These are phyloP conservation scores for Hibiscus mutabilis DNA, from an alignment of 345 rosid genomes.

Conservation along the genomic window DNA sequence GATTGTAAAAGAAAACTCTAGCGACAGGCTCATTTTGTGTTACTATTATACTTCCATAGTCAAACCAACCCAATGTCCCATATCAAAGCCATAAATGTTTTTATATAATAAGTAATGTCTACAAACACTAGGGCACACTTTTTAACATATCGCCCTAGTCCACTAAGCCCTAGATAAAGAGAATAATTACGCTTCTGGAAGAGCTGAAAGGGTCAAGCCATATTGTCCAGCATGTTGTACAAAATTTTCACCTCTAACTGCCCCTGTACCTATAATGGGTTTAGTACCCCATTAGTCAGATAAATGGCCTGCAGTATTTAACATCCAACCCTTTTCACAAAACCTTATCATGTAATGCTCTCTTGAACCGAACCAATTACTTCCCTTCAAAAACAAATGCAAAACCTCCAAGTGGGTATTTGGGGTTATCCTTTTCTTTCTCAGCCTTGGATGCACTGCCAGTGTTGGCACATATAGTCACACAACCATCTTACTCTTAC, in stretches of 20 bases:
- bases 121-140: neutral
- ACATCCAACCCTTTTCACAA: slow-evolving; percentile 33
- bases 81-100: neutral
- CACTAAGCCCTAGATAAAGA: neutral
- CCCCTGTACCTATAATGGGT: slow-evolving; percentile 10
- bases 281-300: slow-evolving; percentile 3
- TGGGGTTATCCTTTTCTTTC: slow-evolving; percentile 45
- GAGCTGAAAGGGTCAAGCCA: slow-evolving; percentile 37
- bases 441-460: slow-evolving; percentile 44
- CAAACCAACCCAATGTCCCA: too few species aligned
- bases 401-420: slow-evolving; percentile 30
- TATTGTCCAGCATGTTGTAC: slow-evolving; percentile 30
- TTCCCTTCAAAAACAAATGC: slow-evolving; percentile 20
- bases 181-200: slow-evolving; percentile 42
- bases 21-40: too few species aligned
- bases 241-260: slow-evolving; percentile 10
- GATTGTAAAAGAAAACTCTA: too few species aligned
- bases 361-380: slow-evolving; percentile 23
- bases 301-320: neutral
- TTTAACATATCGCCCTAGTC: neutral
- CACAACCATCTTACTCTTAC: slow-evolving; percentile 21
- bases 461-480: slow-evolving; percentile 21
- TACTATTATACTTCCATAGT: too few species aligned
- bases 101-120: slow-evolving; percentile 12
- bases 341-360: slow-evolving; percentile 42